Evolutionary conservation across 225 moss, liverwort and hornwort species (phyloP), one percentile per base, ranked within the genome.

Genomic region (Anthoceros angustus): DNA sequence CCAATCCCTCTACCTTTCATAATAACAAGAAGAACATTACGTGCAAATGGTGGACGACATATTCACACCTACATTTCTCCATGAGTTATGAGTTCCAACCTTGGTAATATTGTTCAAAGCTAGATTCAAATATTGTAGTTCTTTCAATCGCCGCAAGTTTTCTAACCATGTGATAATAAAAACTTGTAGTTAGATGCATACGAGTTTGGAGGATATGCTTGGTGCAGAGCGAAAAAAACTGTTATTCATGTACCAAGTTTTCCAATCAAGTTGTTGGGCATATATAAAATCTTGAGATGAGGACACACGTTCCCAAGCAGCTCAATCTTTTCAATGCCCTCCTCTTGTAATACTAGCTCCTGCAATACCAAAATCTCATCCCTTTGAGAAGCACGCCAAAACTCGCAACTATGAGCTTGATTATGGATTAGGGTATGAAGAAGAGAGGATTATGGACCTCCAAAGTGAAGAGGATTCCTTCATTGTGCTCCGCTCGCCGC

Each of bases 191-290:
- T 24, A 25, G 20, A 16, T 3, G 10, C 12, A 0, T 23, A 4
- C 5, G 12, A n/a, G n/a, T n/a, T n/a, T n/a, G n/a, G n/a, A n/a
- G n/a, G n/a, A n/a, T n/a, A n/a, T n/a, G n/a, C n/a, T n/a, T n/a
- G n/a, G n/a, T n/a, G n/a, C n/a, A n/a, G n/a, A n/a, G n/a, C n/a
- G n/a, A n/a, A n/a, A n/a, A n/a, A n/a, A n/a, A n/a, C n/a, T n/a
- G n/a, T n/a, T n/a, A n/a, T n/a, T n/a, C 42, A 16, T 42, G 23
- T 67, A 92, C 95, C 85, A 9, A 98, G 78, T 68, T 75, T 64
- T 70, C 85, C 70, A 26, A 98, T 91, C 25, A 98, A 81, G 70
- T 98, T 89, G 75, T 98, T 98, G 10, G 91, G 91, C 95, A 98
- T 98, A 43, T 87, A 91, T 10, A 98, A 71, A 67, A 92, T 87